Evolutionary conservation across 257 asterid species (phyloP), one percentile per base, ranked within the genome.

Genomic region (Nicotiana noctiflora): DNA sequence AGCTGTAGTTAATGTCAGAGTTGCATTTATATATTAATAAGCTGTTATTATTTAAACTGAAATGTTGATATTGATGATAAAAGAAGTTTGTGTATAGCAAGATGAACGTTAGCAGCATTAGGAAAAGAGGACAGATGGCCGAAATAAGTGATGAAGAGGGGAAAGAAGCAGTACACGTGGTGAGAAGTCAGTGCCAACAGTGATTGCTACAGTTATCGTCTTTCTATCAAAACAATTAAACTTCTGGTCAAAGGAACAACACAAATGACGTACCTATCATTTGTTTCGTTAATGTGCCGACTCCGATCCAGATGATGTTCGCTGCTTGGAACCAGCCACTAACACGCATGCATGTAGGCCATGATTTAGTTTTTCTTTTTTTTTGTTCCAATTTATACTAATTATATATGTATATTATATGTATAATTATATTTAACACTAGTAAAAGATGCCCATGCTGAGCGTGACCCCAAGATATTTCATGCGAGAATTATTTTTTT

Each of bases 61-160:
- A 32, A 32, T 32, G 37, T 32, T 32, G 37, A 32, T 32, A 32
- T 32, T 32, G 37, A 32, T 32, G 37, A 32, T 32, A 32, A 32
- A 32, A 5, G 37, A 32, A 32, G 37, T 32, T 32, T 32, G 37
- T 32, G 60, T 15, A 4, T 53, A 13, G 55, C 29, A 37, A 34
- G 34, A 21, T 70, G 56, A 44, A 72, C 21, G 46, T 23, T 72
- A 18, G 29, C 5, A 4, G 75, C 51, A 49, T n/a, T 2, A 5
- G 27, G 82, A 4, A 31, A 34, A 59, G 46, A 15, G 77, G 88
- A 81, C 89, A 89, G 82, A 76, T 87, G 92, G 90, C 88, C 61
- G 76, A 31, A 75, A 60, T 34, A 62, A 85, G 81, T 61, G 87
- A 76, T 65, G 76, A 82, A 46, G 37, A 11, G 68, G 32, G 83